phyloP scores from a whole-genome alignment of 2,329 filamentous ascomycete species.

The Fusarium paranaense region DNA sequence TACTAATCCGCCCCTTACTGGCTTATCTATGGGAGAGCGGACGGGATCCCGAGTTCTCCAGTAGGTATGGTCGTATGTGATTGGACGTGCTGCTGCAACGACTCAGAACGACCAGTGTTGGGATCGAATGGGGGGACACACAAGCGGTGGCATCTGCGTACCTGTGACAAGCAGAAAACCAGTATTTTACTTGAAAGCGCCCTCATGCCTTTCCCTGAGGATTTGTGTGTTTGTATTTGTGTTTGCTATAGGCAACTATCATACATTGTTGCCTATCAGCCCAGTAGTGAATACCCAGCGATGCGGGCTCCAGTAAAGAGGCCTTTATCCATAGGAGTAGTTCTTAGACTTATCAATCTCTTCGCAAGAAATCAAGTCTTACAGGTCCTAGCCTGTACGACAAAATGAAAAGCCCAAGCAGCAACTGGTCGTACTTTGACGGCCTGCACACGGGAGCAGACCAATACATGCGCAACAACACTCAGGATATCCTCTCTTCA shows the following conservation, averaged over 20 bases:
- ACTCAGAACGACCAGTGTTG: background rate
- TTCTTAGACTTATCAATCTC: too few species aligned
- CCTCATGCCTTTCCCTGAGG: background rate
- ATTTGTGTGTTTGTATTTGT: background rate
- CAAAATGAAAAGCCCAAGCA: background rate
- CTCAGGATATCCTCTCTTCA: constrained; percentile 24
- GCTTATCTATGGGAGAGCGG: background rate
- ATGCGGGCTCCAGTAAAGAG: too few species aligned
- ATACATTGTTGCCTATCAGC: background rate
- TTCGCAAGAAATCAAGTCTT: too few species aligned
- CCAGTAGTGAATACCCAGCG: too few species aligned
- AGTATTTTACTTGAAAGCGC: background rate
- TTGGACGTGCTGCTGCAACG: background rate
- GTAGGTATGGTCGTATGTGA: background rate
- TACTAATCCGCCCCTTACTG: background rate
- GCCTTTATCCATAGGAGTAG: too few species aligned
- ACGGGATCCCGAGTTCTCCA: background rate
- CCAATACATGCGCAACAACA: background rate
- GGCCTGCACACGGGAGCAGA: too few species aligned
- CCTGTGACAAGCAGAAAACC: background rate
- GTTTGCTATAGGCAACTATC: background rate
- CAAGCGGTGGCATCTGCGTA: background rate
- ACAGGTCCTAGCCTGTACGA: too few species aligned
- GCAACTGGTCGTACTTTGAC: background rate
- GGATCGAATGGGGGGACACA: background rate